Evolutionary conservation across 2,329 filamentous ascomycete genomes (phyloP).

Genomic region (Sporothrix protearum): DNA sequence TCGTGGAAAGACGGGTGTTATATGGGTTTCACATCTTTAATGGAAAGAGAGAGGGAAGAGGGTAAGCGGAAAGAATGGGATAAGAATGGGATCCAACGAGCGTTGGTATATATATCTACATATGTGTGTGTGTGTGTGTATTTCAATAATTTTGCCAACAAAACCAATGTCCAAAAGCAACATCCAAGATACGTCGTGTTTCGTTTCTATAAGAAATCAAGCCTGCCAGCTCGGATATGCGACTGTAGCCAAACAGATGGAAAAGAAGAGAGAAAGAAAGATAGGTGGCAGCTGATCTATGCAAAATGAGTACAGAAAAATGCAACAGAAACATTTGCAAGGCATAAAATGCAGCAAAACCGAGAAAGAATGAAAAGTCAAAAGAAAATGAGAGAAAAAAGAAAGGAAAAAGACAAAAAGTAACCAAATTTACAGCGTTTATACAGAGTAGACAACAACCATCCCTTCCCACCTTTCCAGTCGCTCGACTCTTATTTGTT

Average conservation of each 20-base stretch:
- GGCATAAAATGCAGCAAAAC: not conserved
- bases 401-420: not conserved
- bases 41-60: not conserved
- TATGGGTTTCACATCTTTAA: not conserved
- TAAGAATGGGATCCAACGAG: not conserved
- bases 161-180: not conserved
- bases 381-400: not conserved
- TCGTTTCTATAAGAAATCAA: not conserved
- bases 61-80: not conserved
- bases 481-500: not conserved
- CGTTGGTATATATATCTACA: not conserved
- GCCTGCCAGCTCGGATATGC: not conserved
- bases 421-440: conserved; percentile 2
- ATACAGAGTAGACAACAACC: not conserved
- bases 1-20: not conserved
- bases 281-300: not conserved
- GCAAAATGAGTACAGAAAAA: not conserved
- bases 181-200: not conserved
- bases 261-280: not conserved
- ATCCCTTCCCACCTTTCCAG: too few relatives aligned
- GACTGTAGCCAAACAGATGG: not conserved
- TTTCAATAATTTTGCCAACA: not conserved
- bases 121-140: too few relatives aligned
- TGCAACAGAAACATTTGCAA: not conserved
- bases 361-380: not conserved